Evolutionary conservation across 139 green algal genomes (phyloP), one percentile per base, ranked within the genome.

Genomic region (Chlorella sp.): DNA sequence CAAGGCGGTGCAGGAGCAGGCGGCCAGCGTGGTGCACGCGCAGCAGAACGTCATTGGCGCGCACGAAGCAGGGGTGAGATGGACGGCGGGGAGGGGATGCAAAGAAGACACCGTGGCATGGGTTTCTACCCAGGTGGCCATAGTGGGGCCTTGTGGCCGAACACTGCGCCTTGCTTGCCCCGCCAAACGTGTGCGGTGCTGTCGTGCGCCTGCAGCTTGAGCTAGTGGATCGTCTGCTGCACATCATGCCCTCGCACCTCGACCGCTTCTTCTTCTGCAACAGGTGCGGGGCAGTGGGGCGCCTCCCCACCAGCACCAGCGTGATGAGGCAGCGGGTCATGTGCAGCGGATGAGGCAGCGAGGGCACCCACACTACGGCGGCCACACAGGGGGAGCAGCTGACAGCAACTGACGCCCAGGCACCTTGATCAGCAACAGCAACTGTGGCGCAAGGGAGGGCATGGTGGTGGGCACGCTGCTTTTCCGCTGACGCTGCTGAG

Each of bases 11-110:
- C 82, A 81, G 60, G 61, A 83, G 29, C 91, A 96, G 81, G 88
- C 91, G 2, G 80, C 49, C 0, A 68, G 64, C 1, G 67, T 95
- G 0, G 88, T 93, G 76, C 88, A 92, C 70, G 88, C 89, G 20
- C 90, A 95, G 75, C 91, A 96, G 49, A 96, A 96, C 74, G 76
- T 94, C 26, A 88, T 95, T 60, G 77, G 74, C 1, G 78, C 70
- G 22, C 78, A 85, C 49, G 73, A 31, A 63, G 59, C 61, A 70
- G 72, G 49, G 62, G 75, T 71, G 5, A 35, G 33, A 65, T 22
- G 20, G 59, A 27, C 14, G 24, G 5, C 10, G 59, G 26, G 59
- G 24, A 27, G 10, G 24, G 26, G 17, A 23, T 14, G 23, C 10
- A 22, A 10, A 65, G 59, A 31, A 27, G 17, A 31, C 17, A 27